Base-by-base conservation (phyloP, 2,329 filamentous ascomycete genomes). In the Falciphora oryzae region DNA sequence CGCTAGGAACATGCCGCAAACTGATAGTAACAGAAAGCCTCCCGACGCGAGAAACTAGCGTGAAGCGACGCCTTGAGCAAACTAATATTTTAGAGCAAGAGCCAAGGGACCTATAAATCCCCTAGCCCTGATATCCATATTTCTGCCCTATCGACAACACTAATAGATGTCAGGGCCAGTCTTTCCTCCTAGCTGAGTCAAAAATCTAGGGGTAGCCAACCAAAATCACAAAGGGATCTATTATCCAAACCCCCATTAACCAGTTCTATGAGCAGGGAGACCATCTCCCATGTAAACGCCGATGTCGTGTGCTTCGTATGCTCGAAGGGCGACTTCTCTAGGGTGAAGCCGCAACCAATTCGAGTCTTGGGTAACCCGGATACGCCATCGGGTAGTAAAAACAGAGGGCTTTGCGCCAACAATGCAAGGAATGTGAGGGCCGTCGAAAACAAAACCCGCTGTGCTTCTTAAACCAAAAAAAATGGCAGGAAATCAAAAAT, bases 391-490 rank as follows among this genome's bases (percentile, higher is more conserved):
- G 44, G 18, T n/a, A 53, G 1, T n/a, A 53, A 53, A 53, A 53
- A 10, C 22, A 53, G 22, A 25, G n/a, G 25, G 25, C 50, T 57
- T 57, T 57, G 50, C 50, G 27, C 50, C 18, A 22, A 22, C 59
- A 57, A 63, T 32, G 32, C 56, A 61, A 56, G 38, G 59, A 35
- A 57, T 31, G 58, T 60, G 32, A 58, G 31, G 44, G 35, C 38
- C 31, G 10, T n/a, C 22, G 11, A 53, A 31, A 63, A 31, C 25
- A 59, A 35, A 59, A 67, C 67, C 63, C 65, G 64, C 66, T 32
- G 63, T 59, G 61, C 56, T 61, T 68, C 69, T 66, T 65, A 67
- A 69, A 50, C 16, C 57, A 63, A 27, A 50, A 59, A 27, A 64
- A 35, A 50, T 22, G 59, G 32, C 27, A 50, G 59, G 28, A 50